phyloP scores from a whole-genome alignment of 352 stramenopile species.

The Aphanomyces invadans region DNA sequence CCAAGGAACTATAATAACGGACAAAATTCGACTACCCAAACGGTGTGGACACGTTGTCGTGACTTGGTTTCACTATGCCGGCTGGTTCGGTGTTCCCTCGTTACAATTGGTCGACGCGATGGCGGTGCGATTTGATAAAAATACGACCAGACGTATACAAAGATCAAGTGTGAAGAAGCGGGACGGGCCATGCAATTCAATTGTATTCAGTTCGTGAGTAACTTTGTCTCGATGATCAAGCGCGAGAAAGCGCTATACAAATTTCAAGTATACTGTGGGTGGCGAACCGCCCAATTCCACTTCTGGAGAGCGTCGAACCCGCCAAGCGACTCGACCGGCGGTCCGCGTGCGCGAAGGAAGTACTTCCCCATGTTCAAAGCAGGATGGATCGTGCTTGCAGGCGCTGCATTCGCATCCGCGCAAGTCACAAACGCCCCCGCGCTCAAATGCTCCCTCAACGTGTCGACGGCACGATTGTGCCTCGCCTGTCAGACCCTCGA shows the following conservation, averaged over 20 bases:
- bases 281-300: conserved; percentile 2
- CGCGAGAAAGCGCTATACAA: neutral
- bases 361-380: conserved; percentile 10
- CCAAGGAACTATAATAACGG: no score
- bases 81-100: neutral
- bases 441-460: neutral
- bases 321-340: neutral
- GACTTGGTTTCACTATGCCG: neutral
- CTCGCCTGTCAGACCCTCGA: neutral
- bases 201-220: conserved; percentile 16
- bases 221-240: neutral
- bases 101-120: neutral
- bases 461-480: neutral
- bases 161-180: conserved; percentile 10
- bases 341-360: neutral
- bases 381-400: neutral
- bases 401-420: neutral
- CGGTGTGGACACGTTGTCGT: neutral
- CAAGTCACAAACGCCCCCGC: neutral
- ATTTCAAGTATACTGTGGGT: neutral
- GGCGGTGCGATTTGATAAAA: neutral
- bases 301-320: conserved; percentile 5
- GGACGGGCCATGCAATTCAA: neutral
- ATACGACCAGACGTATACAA: neutral
- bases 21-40: neutral